Evolutionary conservation across 768 basidiomycete genomes (phyloP), one percentile per base, ranked within the genome.

Genomic region (Polyporus arcularius): DNA sequence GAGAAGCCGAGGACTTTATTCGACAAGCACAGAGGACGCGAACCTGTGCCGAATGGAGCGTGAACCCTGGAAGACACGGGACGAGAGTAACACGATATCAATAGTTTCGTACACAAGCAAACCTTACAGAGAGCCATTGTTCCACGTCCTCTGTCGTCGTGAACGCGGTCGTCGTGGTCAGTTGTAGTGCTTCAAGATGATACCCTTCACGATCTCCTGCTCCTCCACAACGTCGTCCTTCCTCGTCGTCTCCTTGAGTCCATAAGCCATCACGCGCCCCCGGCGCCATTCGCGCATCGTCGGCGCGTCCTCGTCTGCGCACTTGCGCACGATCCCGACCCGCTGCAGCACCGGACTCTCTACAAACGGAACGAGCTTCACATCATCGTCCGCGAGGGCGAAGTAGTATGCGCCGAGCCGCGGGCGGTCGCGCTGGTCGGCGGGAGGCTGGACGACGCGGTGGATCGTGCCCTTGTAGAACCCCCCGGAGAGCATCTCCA

Each of bases 401-500:
- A 88, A 87, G 70, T 87, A 86, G 68, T 86, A 85, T 3, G 80
- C 75, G 0, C 86, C 85, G 1, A 86, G 74, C 9, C 85, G 81
- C 15, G 80, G 74, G 61, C 76, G 72, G 32, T 67, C 69, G 32
- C 72, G 79, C 63, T 87, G 86, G 60, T 86, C 84, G 0, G 68
- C 64, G 10, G 85, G 86, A 2, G 85, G 86, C 64, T 82, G 82
- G 3, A 85, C 75, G 16, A 87, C 85, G 14, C 85, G 80, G 65
- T 87, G 86, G 52, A 86, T 80, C 1, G 85, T 86, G 12, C 79
- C 81, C 35, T 76, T 79, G 71, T 86, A 86, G 63, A 75, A 85
- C 1, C 85, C 85, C 0, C 86, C 85, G 1, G 83, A 84, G 21
- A 87, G 75, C 65, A 86, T 84, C 53, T 86, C 81, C 62, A 88